Conservation (phyloP, 1,284 basidiomycete species). For the Cutaneotrichosporon sp. region DNA sequence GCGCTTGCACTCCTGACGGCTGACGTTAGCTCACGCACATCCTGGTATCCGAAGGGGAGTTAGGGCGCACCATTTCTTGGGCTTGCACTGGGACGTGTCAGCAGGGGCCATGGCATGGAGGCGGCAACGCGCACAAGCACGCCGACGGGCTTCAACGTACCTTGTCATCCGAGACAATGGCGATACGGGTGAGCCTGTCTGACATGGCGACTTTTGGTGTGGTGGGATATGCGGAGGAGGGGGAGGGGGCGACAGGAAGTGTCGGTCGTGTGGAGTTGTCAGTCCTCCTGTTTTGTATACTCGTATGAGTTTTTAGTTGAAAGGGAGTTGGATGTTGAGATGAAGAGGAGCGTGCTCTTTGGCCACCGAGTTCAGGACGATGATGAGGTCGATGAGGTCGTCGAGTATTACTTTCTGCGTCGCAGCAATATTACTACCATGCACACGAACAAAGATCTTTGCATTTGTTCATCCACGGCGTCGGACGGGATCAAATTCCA, state of each 20-base stretch:
- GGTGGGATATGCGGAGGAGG: not conserved
- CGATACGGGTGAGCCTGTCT: constrained; percentile 93
- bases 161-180: constrained; percentile 83
- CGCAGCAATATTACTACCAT: too few species aligned
- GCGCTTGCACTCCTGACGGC: constrained; percentile 53
- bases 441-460: constrained; percentile 1
- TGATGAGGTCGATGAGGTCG: not conserved
- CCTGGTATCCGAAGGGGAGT: not conserved
- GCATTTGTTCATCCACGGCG: not conserved
- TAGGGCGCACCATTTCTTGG: constrained; percentile 57
- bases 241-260: not conserved
- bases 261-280: not conserved
- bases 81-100: constrained; percentile 62
- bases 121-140: not conserved
- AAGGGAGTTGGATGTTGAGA: too few species aligned
- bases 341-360: too few species aligned
- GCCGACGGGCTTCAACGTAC: constrained; percentile 25
- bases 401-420: too few species aligned
- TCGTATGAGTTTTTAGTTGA: too few species aligned
- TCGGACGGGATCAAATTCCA: constrained; percentile 3
- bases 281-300: too few species aligned
- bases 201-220: constrained; percentile 25
- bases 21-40: constrained; percentile 9
- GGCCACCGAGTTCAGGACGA: too few species aligned
- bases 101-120: not conserved